Base-by-base conservation (phyloP, 2,329 filamentous ascomycete species). In the Pestalotiopsis sp. region DNA sequence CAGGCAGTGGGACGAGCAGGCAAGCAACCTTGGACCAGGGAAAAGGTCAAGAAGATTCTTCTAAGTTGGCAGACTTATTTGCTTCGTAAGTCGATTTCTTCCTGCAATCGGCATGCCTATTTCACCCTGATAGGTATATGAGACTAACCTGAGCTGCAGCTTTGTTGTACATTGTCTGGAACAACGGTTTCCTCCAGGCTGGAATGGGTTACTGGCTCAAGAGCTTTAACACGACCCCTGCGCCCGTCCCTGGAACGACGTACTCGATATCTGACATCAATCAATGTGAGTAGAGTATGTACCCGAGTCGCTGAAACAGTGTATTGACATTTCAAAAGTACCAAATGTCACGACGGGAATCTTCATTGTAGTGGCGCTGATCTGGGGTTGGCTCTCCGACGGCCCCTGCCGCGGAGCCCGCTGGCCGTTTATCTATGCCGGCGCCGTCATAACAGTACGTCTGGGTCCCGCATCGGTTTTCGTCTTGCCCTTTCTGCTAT, bases 181-280 rank as follows among this genome's bases (percentile, higher is more conserved):
- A 65, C 63, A 65, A 65, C 27, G 63, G 14, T 2, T 52, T 56
- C n/a, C 63, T 41, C 11, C 63, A 56, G 27, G 25, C 63, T 0
- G 63, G n/a, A 17, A 65, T 65, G 63, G 63, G 63, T n/a, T 65
- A 65, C 7, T 65, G 63, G 63, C 45, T 65, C n/a, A 65, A 65
- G 39, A 65, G 63, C 27, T 65, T 65, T 20, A 65, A 65, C 13
- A 20, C 63, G 9, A 65, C n/a, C 23, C 39, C 63, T 1, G 39
- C 63, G 20, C 63, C 63, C 1, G 39, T 65, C 23, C 63, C 63
- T 1, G 63, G 63, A 6, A 14, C 7, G 2, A 25, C 63, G 4
- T 65, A 41, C 17, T 52, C 63, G 6, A 41, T 65, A 11, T 7
- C 63, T 7, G 20, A 65, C 20, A 65, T 65, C 5, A 65, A 65